These are phyloP conservation scores for Geotrichum candidum DNA, from an alignment of 1,139 yeast genomes.

Conservation along the genomic window DNA sequence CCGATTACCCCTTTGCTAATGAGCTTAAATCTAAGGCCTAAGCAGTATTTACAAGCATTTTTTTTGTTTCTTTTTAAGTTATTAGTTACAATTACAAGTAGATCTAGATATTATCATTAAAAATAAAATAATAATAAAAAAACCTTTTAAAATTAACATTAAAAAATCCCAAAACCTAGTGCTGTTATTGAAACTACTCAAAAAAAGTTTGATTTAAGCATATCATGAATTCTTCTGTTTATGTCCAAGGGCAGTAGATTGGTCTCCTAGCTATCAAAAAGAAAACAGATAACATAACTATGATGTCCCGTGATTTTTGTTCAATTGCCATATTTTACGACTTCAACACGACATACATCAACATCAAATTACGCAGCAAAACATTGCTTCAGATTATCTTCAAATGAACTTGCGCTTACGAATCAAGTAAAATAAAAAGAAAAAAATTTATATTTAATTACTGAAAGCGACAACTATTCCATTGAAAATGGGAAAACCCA, in stretches of 20 bases:
- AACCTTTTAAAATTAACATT: neutral
- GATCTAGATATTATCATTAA: neutral
- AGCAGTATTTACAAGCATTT: neutral
- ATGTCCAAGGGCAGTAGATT: no score
- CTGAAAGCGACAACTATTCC: neutral
- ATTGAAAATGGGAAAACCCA: neutral
- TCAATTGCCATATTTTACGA: no score
- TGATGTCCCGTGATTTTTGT: no score
- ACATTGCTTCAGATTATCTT: no score
- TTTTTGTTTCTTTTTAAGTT: neutral
- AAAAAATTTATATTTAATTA: neutral
- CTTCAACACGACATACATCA: no score
- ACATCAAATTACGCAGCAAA: no score
- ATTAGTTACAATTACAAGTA: neutral
- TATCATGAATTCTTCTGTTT: no score
- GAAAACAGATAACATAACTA: no score
- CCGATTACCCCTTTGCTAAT: conserved; percentile 7
- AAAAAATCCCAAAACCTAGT: no score
- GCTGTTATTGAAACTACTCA: no score
- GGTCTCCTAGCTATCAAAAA: no score
- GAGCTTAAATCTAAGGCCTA: neutral
- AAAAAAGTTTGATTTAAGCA: no score
- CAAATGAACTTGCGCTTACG: neutral
- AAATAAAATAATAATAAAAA: neutral
- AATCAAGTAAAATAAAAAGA: neutral